These are phyloP conservation scores for sorghum (Sorghum bicolor) DNA, from an alignment of 176 grass and related monocot species.

Conservation along the genomic window Sorghum_bicolor_NCBIv3 NC_012870.2:2639501-2640000, in stretches of 20 bases:
- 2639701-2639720: not conserved
- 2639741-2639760: not conserved
- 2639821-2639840: not conserved
- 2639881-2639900: not conserved
- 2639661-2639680: not conserved
- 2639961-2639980: not conserved
- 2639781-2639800: not conserved
- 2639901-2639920: no score
- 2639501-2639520: not conserved
- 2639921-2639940: slow-evolving; percentile 6
- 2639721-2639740: not conserved
- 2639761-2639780: no score
- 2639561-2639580: not conserved
- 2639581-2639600: not conserved
- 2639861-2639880: not conserved
- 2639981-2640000: no score
- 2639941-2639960: not conserved
- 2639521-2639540: slow-evolving; percentile 1
- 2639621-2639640: not conserved
- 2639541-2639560: not conserved
- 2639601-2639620: not conserved
- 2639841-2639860: not conserved
- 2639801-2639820: not conserved
- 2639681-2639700: no score
- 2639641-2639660: not conserved